Evolutionary conservation across 805 yeast species (phyloP), one percentile per base, ranked within the genome.

Genomic region (Cyberlindnera nakhonratchasimensis): DNA sequence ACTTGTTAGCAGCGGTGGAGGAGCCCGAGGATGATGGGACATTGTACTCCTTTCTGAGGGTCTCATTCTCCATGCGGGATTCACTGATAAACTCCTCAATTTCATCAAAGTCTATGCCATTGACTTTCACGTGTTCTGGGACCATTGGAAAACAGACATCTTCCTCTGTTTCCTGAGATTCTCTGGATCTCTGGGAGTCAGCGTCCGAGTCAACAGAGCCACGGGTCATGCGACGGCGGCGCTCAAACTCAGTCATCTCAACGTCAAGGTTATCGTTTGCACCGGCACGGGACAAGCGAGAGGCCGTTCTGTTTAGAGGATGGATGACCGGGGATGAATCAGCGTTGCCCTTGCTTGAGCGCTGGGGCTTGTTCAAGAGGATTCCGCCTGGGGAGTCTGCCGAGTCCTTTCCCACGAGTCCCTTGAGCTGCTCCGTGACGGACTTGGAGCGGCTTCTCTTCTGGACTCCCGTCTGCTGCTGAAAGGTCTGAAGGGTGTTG

Each of bases 61-160:
- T 48, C 42, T 62, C 60, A 44, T 66, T 71, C 54, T 76, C 75
- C 44, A 70, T 76, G 45, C 80, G 66, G 52, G 78, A 81, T 42
- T 77, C 83, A 40, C 70, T 70, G 33, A 84, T 79, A 57, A 84
- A 87, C 52, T 85, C 93, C 45, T 87, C 96, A 51, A 91, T 75
- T 57, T 89, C 97, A 56, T 80, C 88, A 56, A 91, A 88, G 63
- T 91, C 96, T 52, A 93, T 86, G 14, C 96, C 96, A 46, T 80
- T 80, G 32, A 77, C 67, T 38, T 77, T 69, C 12, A 71, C 69
- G 43, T 74, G 78, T 46, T 82, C 83, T 4, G 86, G 80, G 37
- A 79, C 67, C 87, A 88, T 83, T 2, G 98, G 98, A 65, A 90
- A 90, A 70, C 98, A 91, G 34, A 91, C 99, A 74, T 91, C 98